These are phyloP conservation scores for Marvania coccoides DNA, from an alignment of 139 green algal species.

Conservation along the genomic window DNA sequence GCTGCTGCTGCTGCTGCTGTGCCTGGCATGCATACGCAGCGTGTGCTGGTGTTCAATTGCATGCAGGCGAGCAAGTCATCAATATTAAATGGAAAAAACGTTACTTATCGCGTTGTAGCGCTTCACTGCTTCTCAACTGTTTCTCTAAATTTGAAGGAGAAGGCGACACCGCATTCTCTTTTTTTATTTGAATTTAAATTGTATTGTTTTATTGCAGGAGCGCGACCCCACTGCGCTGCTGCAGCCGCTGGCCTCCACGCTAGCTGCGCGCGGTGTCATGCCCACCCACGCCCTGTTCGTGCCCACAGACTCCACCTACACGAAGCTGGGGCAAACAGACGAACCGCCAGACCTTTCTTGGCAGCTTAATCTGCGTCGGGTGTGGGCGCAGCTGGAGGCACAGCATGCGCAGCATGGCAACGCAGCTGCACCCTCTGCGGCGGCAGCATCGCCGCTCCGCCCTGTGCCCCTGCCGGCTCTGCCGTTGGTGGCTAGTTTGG, in stretches of 20 bases:
- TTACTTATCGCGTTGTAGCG: too few species aligned
- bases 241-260: constrained; percentile 34
- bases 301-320: constrained; percentile 48
- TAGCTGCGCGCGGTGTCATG: constrained; percentile 22
- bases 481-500: background rate
- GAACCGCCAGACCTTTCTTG: constrained; percentile 37
- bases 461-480: background rate
- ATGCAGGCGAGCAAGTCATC: constrained; percentile 50
- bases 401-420: background rate
- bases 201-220: too few species aligned
- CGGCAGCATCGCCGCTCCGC: background rate
- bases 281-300: constrained; percentile 65
- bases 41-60: constrained; percentile 92
- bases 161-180: too few species aligned
- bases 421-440: constrained; percentile 7
- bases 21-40: constrained; percentile 13
- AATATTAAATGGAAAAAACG: too few species aligned
- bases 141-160: too few species aligned
- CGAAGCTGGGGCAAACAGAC: constrained; percentile 7
- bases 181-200: too few species aligned
- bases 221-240: constrained; percentile 74
- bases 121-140: too few species aligned
- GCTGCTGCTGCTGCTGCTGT: background rate
- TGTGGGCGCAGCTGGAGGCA: constrained; percentile 31
- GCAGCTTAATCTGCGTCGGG: constrained; percentile 39